Evolutionary conservation across 2,329 filamentous ascomycete species (phyloP).

Genomic region (Neofusicoccum cordaticola): DNA sequence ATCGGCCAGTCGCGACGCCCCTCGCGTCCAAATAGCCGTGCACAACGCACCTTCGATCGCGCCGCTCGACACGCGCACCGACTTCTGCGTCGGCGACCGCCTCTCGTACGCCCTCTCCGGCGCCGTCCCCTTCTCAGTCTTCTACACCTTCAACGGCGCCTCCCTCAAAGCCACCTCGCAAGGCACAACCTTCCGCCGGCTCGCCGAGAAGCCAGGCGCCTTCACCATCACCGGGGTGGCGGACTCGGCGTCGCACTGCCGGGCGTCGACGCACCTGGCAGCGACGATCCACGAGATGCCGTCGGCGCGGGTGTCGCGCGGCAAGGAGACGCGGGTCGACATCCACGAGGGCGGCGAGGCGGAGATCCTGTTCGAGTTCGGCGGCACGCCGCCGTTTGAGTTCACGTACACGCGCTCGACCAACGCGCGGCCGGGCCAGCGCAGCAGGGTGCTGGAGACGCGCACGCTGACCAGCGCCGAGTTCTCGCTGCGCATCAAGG

Average conservation of each 20-base stretch:
- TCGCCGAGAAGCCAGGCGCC: constrained; percentile 85
- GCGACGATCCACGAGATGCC: constrained; percentile 91
- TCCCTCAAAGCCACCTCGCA: constrained; percentile 74
- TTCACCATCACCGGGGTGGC: constrained; percentile 85
- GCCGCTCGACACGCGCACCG: constrained; percentile 74
- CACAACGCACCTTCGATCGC: constrained; percentile 92
- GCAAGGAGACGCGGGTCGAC: constrained; percentile 75
- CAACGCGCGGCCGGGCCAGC: constrained; percentile 64
- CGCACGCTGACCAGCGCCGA: constrained; percentile 82
- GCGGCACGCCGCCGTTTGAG: constrained; percentile 92
- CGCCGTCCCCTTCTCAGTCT: constrained; percentile 86
- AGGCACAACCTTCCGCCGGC: constrained; percentile 83
- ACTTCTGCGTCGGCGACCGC: constrained; percentile 95
- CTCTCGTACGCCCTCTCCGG: constrained; percentile 90
- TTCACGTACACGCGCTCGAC: constrained; percentile 94
- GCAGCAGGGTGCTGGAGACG: constrained; percentile 79
- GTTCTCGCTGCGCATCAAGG: constrained; percentile 74
- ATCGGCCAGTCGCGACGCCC: constrained; percentile 51
- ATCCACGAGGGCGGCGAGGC: constrained; percentile 96
- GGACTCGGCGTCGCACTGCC: constrained; percentile 86
- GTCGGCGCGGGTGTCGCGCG: constrained; percentile 84
- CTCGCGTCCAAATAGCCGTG: constrained; percentile 84
- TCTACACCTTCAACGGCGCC: constrained; percentile 81
- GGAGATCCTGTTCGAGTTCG: constrained; percentile 92
- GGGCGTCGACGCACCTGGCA: constrained; percentile 70